Conservation (phyloP, 371 early-diverging fungal species). For the Actinomortierella ambigua region DNA sequence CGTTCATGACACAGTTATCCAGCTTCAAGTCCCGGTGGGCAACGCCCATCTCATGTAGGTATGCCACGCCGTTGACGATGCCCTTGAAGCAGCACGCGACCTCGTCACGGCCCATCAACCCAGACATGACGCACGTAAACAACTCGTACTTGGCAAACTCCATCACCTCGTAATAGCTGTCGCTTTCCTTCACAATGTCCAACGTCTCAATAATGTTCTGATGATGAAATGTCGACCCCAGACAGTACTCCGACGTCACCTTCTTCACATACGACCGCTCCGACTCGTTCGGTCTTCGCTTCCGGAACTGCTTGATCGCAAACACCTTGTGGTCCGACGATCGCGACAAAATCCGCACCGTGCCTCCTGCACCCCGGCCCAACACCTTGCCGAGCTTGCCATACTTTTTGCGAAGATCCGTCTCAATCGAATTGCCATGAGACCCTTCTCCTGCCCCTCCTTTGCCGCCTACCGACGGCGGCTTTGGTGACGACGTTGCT, state of each 20-base stretch:
- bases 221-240: constrained; percentile 81
- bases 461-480: constrained; percentile 2
- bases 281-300: constrained; percentile 65
- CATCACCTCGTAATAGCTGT: constrained; percentile 71
- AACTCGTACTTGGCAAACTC: constrained; percentile 82
- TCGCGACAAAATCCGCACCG: constrained; percentile 64
- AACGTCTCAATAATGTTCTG: constrained; percentile 86
- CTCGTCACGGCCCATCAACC: constrained; percentile 69
- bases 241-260: constrained; percentile 85
- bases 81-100: constrained; percentile 76
- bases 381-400: constrained; percentile 60
- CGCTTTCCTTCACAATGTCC: constrained; percentile 75
- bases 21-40: constrained; percentile 89
- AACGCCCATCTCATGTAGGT: constrained; percentile 78
- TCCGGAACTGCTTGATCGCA: constrained; percentile 86
- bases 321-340: constrained; percentile 59
- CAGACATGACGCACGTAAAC: constrained; percentile 72
- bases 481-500: constrained; percentile 9
- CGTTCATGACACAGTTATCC: constrained; percentile 83
- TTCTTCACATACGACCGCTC: constrained; percentile 85
- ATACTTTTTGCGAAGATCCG: constrained; percentile 34
- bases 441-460: too few relatives aligned
- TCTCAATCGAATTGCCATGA: constrained; percentile 38
- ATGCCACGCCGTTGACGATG: constrained; percentile 72
- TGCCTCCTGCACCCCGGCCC: constrained; percentile 78